Base-by-base conservation (phyloP, 2,329 filamentous ascomycete species). In the Trichothecium sympodiale region DNA sequence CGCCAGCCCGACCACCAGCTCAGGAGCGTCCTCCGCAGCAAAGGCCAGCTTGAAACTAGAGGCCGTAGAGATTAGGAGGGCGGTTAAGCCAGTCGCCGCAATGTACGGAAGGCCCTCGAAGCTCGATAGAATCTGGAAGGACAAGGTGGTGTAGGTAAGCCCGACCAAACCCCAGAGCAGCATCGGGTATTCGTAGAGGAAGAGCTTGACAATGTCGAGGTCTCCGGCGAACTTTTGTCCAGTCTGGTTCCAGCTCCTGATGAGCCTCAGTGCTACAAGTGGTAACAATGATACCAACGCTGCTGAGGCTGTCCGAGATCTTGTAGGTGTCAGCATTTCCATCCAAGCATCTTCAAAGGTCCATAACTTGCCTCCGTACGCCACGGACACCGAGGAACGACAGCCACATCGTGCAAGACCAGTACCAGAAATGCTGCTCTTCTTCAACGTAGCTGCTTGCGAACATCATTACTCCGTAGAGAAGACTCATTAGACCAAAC, bases 341-440 rank as follows among this genome's bases (percentile, higher is more conserved):
- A 9, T 37, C 17, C n/a, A n/a, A n/a, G n/a, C n/a, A n/a, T n/a
- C n/a, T n/a, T n/a, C n/a, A 14, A 29, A 29, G 13, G 28, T 6
- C 6, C 5, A 14, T 7, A 16, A 31, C 50, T 31, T 43, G 65
- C 64, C 57, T 58, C 38, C 51, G 53, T 31, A 65, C 59, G 49
- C 61, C 59, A 44, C 64, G 68, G 29, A 71, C 43, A 23, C 64
- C 65, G 10, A 80, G 59, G 20, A 67, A 62, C 2, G 65, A 58
- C 23, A 82, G 52, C 83, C 83, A 93, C 6, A 75, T 71, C 0
- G 81, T 78, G 0, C 80, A 73, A 2, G 76, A 61, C 87, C 89
- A 96, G 59, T 98, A 96, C 91, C 91, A 98, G 54, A 94, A 95
- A 46, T 96, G 86, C 34, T 98, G 91, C 56, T 98, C 91, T 60